These are phyloP conservation scores for Eleusine coracana DNA, from an alignment of 176 grass and related monocot genomes.

Conservation along the genomic window DNA sequence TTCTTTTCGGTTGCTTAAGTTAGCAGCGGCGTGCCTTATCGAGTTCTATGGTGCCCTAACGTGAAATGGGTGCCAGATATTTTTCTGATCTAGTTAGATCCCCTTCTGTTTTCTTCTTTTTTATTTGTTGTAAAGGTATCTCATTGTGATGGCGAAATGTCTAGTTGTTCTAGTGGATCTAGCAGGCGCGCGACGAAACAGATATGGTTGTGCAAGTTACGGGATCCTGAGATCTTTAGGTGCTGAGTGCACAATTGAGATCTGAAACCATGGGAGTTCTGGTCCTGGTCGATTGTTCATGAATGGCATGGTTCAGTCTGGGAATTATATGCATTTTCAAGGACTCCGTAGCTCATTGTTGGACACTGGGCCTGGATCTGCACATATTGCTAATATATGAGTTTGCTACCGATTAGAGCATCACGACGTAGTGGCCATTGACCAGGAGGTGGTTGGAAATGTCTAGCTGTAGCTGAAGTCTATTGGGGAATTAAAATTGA, in stretches of 20 bases:
- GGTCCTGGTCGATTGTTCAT: not conserved
- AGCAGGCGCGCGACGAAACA: not conserved
- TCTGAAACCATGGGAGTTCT: not conserved
- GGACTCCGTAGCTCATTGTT: not conserved
- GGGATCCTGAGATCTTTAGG: not conserved
- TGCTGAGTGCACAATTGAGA: not conserved
- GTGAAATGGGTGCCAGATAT: not conserved
- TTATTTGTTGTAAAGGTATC: too few species aligned
- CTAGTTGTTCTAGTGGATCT: constrained; percentile 3
- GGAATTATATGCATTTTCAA: not conserved
- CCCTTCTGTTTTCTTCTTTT: not conserved
- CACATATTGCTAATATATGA: not conserved
- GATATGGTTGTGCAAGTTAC: not conserved
- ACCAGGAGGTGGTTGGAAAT: not conserved
- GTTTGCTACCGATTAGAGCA: not conserved
- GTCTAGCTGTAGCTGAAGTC: not conserved
- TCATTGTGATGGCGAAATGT: not conserved
- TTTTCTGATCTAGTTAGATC: not conserved
- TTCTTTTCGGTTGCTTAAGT: constrained; percentile 5
- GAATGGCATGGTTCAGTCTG: not conserved
- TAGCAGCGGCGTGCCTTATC: not conserved
- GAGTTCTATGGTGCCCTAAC: not conserved
- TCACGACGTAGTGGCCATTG: not conserved
- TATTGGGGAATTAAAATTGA: not conserved
- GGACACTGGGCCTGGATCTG: not conserved